Evolutionary conservation across 768 basidiomycete species (phyloP), one percentile per base, ranked within the genome.

Genomic region (Leccinum variicolor): DNA sequence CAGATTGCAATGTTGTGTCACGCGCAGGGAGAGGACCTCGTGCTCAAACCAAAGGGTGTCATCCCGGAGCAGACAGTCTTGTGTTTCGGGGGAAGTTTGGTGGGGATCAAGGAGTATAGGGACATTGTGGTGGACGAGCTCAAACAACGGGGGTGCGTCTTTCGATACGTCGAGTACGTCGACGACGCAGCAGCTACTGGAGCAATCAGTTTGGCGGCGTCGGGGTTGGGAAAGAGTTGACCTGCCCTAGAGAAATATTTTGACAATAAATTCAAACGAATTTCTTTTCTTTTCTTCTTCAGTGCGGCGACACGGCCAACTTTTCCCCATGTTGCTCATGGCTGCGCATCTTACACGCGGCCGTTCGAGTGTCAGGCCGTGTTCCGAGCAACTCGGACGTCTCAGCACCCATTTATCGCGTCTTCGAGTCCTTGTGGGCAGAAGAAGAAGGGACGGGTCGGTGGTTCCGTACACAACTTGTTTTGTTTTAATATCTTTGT

Each of bases 271-370:
- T 50, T 13, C 21, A 13, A 15, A n/a, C 10, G 1, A 25, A 17
- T 4, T 0, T 9, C 43, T 29, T 48, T 26, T 48, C 23, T 8
- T 34, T 50, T 41, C 62, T 59, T 69, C 73, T 67, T 74, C 76
- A 78, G 90, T 92, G 90, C 90, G 90, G 90, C 90, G 77, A 79
- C 90, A 84, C 86, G 85, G 84, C 83, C 80, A 81, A 64, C 71
- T 69, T 75, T 88, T 87, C 86, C 90, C 89, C 83, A 83, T 89
- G 90, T 92, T 92, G 90, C 90, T 92, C 90, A 86, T 89, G 78
- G 79, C 82, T 76, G 85, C 79, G 72, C 76, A 72, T 62, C 63
- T 3, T 74, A 66, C 69, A 88, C 78, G 86, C 83, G 80, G 86
- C 79, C 72, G 88, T 91, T 90, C 71, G 90, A 92, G 90, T 90